Evolutionary conservation across 139 green algal species (phyloP).

Genomic region (Marvania coccoides): DNA sequence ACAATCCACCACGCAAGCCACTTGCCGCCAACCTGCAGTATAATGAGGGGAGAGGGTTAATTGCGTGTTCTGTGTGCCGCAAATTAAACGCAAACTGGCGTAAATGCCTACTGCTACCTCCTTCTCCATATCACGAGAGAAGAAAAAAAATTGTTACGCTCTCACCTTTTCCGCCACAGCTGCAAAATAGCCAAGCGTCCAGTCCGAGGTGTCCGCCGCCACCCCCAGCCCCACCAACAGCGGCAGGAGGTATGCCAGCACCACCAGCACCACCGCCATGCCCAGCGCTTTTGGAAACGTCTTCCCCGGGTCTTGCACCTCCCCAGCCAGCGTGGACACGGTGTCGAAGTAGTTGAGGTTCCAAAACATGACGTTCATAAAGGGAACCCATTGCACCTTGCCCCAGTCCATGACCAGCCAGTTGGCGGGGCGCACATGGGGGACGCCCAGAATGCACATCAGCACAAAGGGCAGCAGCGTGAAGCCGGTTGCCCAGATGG

Average conservation of each 20-base stretch:
- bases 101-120: not conserved
- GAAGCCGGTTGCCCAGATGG: slow-evolving; percentile 63
- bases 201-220: slow-evolving; percentile 31
- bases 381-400: slow-evolving; percentile 72
- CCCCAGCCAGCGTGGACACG: slow-evolving; percentile 81
- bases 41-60: no score
- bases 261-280: slow-evolving; percentile 59
- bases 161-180: slow-evolving; percentile 58
- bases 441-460: slow-evolving; percentile 52
- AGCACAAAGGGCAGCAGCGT: slow-evolving; percentile 83
- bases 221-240: slow-evolving; percentile 75
- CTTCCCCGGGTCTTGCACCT: slow-evolving; percentile 61
- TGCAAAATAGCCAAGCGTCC: slow-evolving; percentile 82
- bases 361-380: slow-evolving; percentile 97
- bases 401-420: slow-evolving; percentile 52
- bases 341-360: slow-evolving; percentile 92
- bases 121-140: not conserved
- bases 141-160: not conserved
- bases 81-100: no score
- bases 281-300: slow-evolving; percentile 81
- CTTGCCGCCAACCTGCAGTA: slow-evolving; percentile 62
- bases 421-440: slow-evolving; percentile 53
- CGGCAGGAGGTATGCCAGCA: slow-evolving; percentile 63
- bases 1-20: slow-evolving; percentile 84
- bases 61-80: no score